Conservation (phyloP, 768 basidiomycete genomes). For the Rhizopogon vesiculosus region DNA sequence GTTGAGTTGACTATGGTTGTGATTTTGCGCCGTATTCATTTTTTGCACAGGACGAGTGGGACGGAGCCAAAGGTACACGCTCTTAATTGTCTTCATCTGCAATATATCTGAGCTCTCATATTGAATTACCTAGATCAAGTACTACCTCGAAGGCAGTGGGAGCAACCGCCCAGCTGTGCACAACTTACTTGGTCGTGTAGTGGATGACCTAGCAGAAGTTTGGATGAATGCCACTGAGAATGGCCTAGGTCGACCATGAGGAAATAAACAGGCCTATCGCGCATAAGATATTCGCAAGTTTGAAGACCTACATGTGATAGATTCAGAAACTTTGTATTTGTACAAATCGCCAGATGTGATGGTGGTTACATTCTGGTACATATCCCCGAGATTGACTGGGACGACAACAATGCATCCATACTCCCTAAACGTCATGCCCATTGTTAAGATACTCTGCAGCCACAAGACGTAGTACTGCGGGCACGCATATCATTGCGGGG, state of each 20-base stretch:
- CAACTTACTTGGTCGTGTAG: conserved; percentile 46
- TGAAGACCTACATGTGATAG: no score
- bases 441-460: neutral
- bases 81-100: neutral
- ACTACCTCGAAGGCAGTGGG: conserved; percentile 81
- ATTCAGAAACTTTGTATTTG: no score
- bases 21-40: neutral
- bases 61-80: conserved; percentile 78
- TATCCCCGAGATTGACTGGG: neutral
- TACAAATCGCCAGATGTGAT: no score
- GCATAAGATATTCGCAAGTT: no score
- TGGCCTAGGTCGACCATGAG: conserved; percentile 31
- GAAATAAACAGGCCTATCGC: no score
- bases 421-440: no score
- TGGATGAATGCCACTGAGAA: conserved; percentile 71
- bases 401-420: no score
- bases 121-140: conserved; percentile 58
- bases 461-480: neutral
- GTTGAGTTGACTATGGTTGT: conserved; percentile 7
- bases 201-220: conserved; percentile 51
- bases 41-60: conserved; percentile 64
- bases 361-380: neutral
- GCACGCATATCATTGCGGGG: neutral
- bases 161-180: conserved; percentile 42
- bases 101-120: neutral